Base-by-base conservation (phyloP, 2,329 filamentous ascomycete species). In the Ceratocystis colombiana region DNA sequence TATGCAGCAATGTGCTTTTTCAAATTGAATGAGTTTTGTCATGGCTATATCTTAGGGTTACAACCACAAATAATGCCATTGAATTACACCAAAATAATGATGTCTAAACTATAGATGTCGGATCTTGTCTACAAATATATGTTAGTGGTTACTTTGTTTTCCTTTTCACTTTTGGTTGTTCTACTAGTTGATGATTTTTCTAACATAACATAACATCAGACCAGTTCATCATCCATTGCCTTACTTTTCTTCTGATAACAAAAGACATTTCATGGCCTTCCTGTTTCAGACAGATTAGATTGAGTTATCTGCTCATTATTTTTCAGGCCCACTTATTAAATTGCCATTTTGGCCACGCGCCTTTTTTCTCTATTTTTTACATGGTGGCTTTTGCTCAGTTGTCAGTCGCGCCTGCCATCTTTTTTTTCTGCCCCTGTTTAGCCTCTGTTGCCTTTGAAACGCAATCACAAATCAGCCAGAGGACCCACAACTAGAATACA, bases 401-500 rank as follows among this genome's bases (percentile, higher is more conserved):
- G 48, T 53, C 48, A 6, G n/a, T 59, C 55, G 55, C 55, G 55
- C 55, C 17, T 59, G 55, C 55, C 55, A 7, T 57, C 0, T 57
- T 57, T 59, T 28, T 46, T 48, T 62, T 62, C n/a, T 33, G 7
- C 28, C 17, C 44, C 41, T 41, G 37, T 33, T 62, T 62, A 25
- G n/a, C 41, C 6, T 45, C 33, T 53, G 48, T 55, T 33, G 53
- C 53, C 50, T 44, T 61, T 45, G 44, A 45, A 62, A 48, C 45
- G 61, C 64, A 69, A 65, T 66, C 65, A 68, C 69, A 70, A 71
- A 70, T 69, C 69, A 71, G 69, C 62, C 69, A 69, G 37, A 63
- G 65, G 66, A 61, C 68, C 68, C 68, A 68, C 68, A 66, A 45
- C 48, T 41, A 57, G 65, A 61, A 67, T 70, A 70, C 76, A 77